Base-by-base conservation (phyloP, 108 stramenopile species). In the Cyclotella cryptica region DNA sequence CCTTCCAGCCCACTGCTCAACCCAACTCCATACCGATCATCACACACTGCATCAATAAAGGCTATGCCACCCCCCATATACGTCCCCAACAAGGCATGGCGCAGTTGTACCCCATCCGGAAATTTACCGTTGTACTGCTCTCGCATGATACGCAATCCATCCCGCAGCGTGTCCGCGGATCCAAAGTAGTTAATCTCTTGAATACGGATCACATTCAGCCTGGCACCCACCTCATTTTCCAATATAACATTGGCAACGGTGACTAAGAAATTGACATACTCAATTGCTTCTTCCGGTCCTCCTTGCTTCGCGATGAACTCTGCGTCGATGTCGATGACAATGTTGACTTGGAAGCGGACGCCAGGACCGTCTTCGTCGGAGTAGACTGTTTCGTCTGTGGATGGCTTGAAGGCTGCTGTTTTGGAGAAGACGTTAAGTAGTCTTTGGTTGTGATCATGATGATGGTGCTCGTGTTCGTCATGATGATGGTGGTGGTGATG, bases 51-150 rank as follows among this genome's bases (percentile, higher is more conserved):
- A 59, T 76, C 67, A 41, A 76, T 67, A 39, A 67, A 76, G 0
- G 75, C 75, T 21, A 76, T 76, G 7, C 75, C 75, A 11, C 75
- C 75, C 11, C 75, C 75, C n/a, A 76, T 59, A 68, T 68, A 42
- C 19, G 12, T 41, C 15, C 75, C 75, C 2, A 76, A 29, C n/a
- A 76, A 51, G 1, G 75, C 75, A 60, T 76, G 75, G 4, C 66
- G 58, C 29, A 76, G 43, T 17, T 59, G 30, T 8, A 66, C 30
- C 18, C 17, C 29, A 1, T 57, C 43, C 10, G 41, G 41, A 26
- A 59, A 59, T 1, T 72, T 27, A 15, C 47, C 24, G 0, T 41
- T 26, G 21, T 67, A 68, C 7, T 39, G 28, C 39, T 58, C 44
- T 21, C 66, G 22, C 75, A 76, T 76, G 17, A 57, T 14, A 2